phyloP scores from a whole-genome alignment of 1,284 basidiomycete species.

The Apiotrichum sp. region DNA sequence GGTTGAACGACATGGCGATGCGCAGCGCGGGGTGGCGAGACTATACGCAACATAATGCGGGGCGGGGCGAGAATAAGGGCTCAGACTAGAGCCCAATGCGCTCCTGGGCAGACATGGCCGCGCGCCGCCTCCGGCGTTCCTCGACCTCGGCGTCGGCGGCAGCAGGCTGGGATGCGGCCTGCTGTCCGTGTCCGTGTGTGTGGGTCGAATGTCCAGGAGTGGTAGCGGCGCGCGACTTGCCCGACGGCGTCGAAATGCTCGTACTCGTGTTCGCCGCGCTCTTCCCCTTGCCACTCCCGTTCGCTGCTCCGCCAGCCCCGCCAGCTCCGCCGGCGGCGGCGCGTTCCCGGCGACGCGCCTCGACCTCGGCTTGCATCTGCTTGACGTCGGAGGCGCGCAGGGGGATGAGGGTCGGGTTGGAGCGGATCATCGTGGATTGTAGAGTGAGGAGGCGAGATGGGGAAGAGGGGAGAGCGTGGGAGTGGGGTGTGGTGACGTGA shows the following conservation, averaged over 20 bases:
- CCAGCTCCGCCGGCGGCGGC: neutral
- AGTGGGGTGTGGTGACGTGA: neutral
- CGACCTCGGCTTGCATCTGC: constrained; percentile 36
- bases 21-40: too few relatives aligned
- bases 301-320: neutral
- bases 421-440: constrained; percentile 40
- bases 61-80: too few relatives aligned
- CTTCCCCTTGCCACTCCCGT: neutral
- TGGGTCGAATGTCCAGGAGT: neutral
- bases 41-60: too few relatives aligned
- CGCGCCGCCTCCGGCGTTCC: constrained; percentile 6
- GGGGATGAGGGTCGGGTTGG: constrained; percentile 43
- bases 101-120: constrained; percentile 8
- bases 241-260: too few relatives aligned
- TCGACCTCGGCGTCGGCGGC: constrained; percentile 4
- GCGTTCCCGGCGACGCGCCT: constrained; percentile 25
- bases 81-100: constrained; percentile 11
- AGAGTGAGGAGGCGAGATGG: too few relatives aligned
- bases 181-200: neutral
- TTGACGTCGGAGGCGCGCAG: constrained; percentile 40
- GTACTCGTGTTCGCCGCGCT: neutral
- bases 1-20: too few relatives aligned
- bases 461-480: too few relatives aligned
- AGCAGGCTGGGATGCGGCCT: neutral
- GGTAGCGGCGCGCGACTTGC: too few relatives aligned